These are phyloP conservation scores for Aspergillus heteromorphus DNA, from an alignment of 495 filamentous ascomycete genomes.

Conservation along the genomic window DNA sequence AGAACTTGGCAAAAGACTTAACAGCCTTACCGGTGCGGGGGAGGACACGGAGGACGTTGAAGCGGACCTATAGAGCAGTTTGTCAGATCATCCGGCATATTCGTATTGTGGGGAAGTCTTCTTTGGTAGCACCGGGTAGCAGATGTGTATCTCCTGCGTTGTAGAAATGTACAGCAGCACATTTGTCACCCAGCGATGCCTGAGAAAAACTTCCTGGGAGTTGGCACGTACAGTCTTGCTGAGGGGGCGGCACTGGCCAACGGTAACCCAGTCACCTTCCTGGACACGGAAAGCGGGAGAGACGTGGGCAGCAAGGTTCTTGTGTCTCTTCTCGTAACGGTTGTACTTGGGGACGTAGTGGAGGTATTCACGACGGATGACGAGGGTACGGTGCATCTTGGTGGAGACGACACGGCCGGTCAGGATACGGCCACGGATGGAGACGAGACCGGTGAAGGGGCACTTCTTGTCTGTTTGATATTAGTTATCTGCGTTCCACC, in stretches of 20 bases:
- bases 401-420: slow-evolving; percentile 98
- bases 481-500: slow-evolving; percentile 20
- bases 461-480: slow-evolving; percentile 92
- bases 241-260: slow-evolving; percentile 97
- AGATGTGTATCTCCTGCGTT: neutral
- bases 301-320: slow-evolving; percentile 98
- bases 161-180: neutral
- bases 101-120: neutral
- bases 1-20: slow-evolving; percentile 98
- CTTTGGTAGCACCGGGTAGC: neutral
- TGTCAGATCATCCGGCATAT: slow-evolving; percentile 16
- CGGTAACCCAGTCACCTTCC: slow-evolving; percentile 97
- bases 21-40: slow-evolving; percentile 93
- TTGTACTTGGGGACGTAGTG: slow-evolving; percentile 99
- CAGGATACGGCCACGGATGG: slow-evolving; percentile 99
- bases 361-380: slow-evolving; percentile 99
- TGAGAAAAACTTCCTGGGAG: neutral
- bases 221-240: slow-evolving; percentile 92
- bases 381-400: slow-evolving; percentile 98
- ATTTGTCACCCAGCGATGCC: neutral
- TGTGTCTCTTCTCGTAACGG: slow-evolving; percentile 99
- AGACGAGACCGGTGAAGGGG: slow-evolving; percentile 96
- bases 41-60: slow-evolving; percentile 97
- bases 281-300: slow-evolving; percentile 99
- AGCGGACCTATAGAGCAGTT: slow-evolving; percentile 66